Percentiles rank a stretch among this genome's conserved stretches.
These are phyloP conservation scores for Mycena leptocephala DNA, from an alignment of 768 basidiomycete genomes.

Conservation along the genomic window DNA sequence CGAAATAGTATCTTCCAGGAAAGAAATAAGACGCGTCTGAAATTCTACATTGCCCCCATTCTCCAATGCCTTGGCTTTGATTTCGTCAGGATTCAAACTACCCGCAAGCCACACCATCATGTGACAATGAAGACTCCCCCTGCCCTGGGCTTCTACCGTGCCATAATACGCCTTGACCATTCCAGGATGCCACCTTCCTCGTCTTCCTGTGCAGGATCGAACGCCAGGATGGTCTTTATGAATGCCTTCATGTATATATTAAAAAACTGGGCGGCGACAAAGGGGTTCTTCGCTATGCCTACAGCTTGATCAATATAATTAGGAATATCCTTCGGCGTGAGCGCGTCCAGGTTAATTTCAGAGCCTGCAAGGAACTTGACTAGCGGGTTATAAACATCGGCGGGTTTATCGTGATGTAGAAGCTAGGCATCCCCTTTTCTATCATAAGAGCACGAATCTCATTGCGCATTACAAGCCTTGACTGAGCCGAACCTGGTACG, in stretches of 20 bases:
- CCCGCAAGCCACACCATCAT: too few species aligned
- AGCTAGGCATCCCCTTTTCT: background rate
- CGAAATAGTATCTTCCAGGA: too few species aligned
- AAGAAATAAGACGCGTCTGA: too few species aligned
- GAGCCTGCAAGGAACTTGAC: background rate
- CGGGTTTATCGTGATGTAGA: background rate
- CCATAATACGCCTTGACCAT: background rate
- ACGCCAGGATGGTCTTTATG: too few species aligned
- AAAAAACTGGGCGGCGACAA: too few species aligned
- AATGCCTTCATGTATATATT: too few species aligned
- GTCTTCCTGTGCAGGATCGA: too few species aligned
- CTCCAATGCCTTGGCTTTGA: too few species aligned
- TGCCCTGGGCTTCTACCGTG: background rate
- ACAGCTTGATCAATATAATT: too few species aligned
- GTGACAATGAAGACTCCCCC: too few species aligned
- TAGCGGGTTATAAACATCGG: background rate
- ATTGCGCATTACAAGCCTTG: constrained; percentile 28
- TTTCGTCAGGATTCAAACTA: too few species aligned
- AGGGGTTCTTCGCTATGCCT: background rate
- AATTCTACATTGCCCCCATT: too few species aligned
- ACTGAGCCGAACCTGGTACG: constrained; percentile 32
- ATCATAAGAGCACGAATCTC: background rate
- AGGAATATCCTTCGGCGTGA: background rate
- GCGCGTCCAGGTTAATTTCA: background rate
- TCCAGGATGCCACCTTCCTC: background rate